phyloP scores from a whole-genome alignment of 2,329 filamentous ascomycete species.

The Botrytis elliptica region DNA sequence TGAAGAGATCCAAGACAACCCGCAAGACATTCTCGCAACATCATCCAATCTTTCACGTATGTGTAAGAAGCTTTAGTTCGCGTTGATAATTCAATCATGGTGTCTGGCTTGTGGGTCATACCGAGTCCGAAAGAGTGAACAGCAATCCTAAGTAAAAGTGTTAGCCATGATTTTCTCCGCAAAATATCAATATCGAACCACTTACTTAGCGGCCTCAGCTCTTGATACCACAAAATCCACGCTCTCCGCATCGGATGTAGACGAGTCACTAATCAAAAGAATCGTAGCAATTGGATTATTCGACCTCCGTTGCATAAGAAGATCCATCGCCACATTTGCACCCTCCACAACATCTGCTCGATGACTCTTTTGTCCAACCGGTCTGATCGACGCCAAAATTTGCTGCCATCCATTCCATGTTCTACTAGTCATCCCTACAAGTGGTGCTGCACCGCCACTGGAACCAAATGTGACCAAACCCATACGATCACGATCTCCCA shows the following conservation, averaged over 20 bases:
- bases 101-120: constrained; percentile 96
- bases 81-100: constrained; percentile 95
- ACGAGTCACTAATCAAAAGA: constrained; percentile 94
- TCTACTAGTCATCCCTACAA: constrained; percentile 98
- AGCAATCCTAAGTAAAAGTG: constrained; percentile 60
- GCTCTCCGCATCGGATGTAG: constrained; percentile 88
- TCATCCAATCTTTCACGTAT: constrained; percentile 99
- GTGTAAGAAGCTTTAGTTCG: constrained; percentile 96
- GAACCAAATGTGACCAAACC: constrained; percentile 96
- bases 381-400: constrained; percentile 81
- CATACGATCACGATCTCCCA: constrained; percentile 94
- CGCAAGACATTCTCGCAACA: constrained; percentile 93
- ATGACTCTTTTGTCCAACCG: constrained; percentile 93
- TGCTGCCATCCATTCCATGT: constrained; percentile 89
- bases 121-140: constrained; percentile 97
- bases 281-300: constrained; percentile 95
- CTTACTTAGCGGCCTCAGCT: constrained; percentile 93
- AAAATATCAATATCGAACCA: constrained; percentile 30
- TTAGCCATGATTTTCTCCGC: constrained; percentile 30
- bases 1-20: constrained; percentile 91
- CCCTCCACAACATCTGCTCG: constrained; percentile 96
- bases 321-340: constrained; percentile 96
- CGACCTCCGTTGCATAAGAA: constrained; percentile 96
- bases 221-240: constrained; percentile 97
- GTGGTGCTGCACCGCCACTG: constrained; percentile 84